Conservation (phyloP, 768 basidiomycete genomes). For the Termitomyces sp. region DNA sequence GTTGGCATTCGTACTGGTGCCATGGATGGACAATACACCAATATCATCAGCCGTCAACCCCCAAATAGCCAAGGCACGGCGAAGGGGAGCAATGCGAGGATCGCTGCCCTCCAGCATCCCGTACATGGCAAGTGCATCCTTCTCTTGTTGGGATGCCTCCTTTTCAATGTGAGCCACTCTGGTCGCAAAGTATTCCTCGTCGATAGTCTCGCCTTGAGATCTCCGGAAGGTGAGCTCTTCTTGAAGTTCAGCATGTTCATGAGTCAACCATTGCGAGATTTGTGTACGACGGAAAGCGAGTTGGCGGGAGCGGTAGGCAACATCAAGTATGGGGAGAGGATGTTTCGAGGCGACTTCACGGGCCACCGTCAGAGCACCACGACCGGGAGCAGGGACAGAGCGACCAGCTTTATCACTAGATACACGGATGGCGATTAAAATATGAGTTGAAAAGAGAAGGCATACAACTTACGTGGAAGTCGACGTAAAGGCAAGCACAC, state of each 20-base stretch:
- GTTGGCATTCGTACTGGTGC: slow-evolving; percentile 85
- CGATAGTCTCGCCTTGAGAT: slow-evolving; percentile 44
- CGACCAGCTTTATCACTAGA: slow-evolving; percentile 96
- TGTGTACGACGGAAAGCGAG: slow-evolving; percentile 93
- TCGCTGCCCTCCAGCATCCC: slow-evolving; percentile 93
- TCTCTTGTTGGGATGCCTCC: slow-evolving; percentile 90
- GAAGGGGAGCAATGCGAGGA: slow-evolving; percentile 83
- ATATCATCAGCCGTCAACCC: slow-evolving; percentile 92
- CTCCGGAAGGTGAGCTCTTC: slow-evolving; percentile 70
- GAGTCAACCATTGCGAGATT: slow-evolving; percentile 90
- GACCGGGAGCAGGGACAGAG: slow-evolving; percentile 95
- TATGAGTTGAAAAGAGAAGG: background rate
- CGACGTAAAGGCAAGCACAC: slow-evolving; percentile 92
- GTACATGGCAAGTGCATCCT: slow-evolving; percentile 87
- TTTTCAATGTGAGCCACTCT: slow-evolving; percentile 84
- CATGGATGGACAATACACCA: slow-evolving; percentile 86
- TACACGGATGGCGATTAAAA: slow-evolving; percentile 1
- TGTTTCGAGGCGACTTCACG: slow-evolving; percentile 79
- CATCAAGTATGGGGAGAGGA: slow-evolving; percentile 74
- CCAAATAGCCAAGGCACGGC: slow-evolving; percentile 96
- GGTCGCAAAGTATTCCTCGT: slow-evolving; percentile 69
- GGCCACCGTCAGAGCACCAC: slow-evolving; percentile 87
- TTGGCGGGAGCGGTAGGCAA: slow-evolving; percentile 91
- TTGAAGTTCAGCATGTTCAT: slow-evolving; percentile 83
- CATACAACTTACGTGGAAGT: slow-evolving; percentile 77